Percentiles rank a stretch among this genome's conserved stretches.
Conservation (phyloP, 1,284 basidiomycete genomes). For the Flammula alnicola region DNA sequence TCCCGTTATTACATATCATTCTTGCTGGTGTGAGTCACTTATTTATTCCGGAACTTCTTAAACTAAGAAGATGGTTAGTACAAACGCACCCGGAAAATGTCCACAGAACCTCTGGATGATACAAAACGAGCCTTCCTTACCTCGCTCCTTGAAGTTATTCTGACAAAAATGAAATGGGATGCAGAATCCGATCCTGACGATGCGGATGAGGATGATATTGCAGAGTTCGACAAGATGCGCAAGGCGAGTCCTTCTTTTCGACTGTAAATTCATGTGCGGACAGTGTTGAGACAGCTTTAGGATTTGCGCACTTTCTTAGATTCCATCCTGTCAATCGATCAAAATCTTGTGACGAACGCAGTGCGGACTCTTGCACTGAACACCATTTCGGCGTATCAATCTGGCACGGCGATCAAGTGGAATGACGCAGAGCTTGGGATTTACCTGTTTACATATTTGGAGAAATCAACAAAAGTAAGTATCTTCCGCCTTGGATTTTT, state of each 20-base stretch:
- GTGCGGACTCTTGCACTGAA: slow-evolving; percentile 74
- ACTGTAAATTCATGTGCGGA: background rate
- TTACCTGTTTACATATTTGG: slow-evolving; percentile 95
- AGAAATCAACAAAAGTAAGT: slow-evolving; percentile 83
- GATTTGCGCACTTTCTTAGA: slow-evolving; percentile 86
- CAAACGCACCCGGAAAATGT: slow-evolving; percentile 76
- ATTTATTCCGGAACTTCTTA: background rate
- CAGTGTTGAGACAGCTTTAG: slow-evolving; percentile 40
- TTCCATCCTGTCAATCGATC: slow-evolving; percentile 81
- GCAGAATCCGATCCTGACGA: slow-evolving; percentile 81
- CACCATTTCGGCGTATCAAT: slow-evolving; percentile 73
- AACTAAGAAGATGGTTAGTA: slow-evolving; percentile 51
- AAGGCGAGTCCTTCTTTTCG: slow-evolving; percentile 55
- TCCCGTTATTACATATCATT: slow-evolving; percentile 79
- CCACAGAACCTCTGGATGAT: slow-evolving; percentile 68
- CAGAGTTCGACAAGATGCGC: slow-evolving; percentile 85
- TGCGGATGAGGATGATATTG: slow-evolving; percentile 87
- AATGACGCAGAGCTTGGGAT: slow-evolving; percentile 93
- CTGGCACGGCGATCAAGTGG: slow-evolving; percentile 77
- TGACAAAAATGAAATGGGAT: slow-evolving; percentile 95
- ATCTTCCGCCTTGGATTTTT: too few relatives aligned
- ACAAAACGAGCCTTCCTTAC: slow-evolving; percentile 82
- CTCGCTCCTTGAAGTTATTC: slow-evolving; percentile 79
- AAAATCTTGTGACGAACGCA: slow-evolving; percentile 76
- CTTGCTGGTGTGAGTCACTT: slow-evolving; percentile 68